Conservation (phyloP, 495 filamentous ascomycete species). For the Acidomyces sp. region DNA sequence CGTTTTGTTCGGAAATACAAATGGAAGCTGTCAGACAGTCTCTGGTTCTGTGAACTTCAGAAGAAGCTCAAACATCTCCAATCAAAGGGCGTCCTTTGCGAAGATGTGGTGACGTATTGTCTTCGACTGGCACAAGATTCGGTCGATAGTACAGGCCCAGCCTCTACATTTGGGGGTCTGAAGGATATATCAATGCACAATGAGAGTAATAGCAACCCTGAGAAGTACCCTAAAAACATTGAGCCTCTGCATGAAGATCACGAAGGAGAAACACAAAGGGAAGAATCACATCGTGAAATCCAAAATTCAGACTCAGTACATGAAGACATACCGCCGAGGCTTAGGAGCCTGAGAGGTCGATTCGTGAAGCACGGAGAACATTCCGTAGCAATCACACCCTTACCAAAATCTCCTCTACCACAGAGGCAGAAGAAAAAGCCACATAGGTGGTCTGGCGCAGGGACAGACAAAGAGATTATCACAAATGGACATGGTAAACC, state of each 20-base stretch:
- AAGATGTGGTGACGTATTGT: conserved; percentile 6
- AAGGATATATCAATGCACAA: neutral
- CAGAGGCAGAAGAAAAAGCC: conserved; percentile 1
- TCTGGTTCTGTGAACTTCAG: conserved; percentile 6
- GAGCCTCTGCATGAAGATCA: neutral
- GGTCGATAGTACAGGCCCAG: neutral
- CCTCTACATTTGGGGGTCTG: neutral
- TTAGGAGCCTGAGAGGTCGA: neutral
- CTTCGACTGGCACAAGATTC: neutral
- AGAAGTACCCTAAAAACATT: neutral
- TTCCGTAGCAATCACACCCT: neutral
- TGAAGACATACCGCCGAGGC: too few relatives aligned
- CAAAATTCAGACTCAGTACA: neutral
- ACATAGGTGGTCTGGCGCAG: conserved; percentile 6
- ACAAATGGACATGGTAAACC: neutral
- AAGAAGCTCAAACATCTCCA: conserved; percentile 12
- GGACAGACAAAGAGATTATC: conserved; percentile 6
- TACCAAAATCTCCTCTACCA: too few relatives aligned
- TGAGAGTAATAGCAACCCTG: neutral
- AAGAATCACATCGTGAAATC: neutral
- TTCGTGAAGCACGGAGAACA: neutral
- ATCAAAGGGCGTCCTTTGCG: conserved; percentile 5
- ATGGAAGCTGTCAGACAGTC: neutral
- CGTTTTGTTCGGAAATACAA: conserved; percentile 15
- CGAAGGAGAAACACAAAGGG: neutral